phyloP scores from a whole-genome alignment of 2,329 filamentous ascomycete genomes.

The Exophiala sideris region DNA sequence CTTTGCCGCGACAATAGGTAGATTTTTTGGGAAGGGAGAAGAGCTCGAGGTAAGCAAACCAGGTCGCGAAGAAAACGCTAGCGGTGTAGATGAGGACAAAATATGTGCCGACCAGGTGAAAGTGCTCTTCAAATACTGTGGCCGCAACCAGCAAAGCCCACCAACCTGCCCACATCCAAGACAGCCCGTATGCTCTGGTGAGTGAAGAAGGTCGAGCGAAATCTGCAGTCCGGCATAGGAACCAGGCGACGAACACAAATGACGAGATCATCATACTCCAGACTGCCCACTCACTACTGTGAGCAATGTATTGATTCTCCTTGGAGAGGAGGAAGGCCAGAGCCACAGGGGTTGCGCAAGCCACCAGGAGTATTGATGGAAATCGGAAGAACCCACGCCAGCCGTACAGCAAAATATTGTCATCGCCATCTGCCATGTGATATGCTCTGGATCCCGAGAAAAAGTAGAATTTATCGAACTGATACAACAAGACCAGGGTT shows the following conservation, averaged over 20 bases:
- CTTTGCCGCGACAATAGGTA: conserved; percentile 62
- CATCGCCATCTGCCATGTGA: conserved; percentile 57
- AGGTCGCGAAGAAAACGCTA: conserved; percentile 67
- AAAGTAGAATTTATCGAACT: conserved; percentile 80
- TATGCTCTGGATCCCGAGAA: conserved; percentile 66
- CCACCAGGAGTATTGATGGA: conserved; percentile 68
- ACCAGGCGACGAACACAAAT: conserved; percentile 80
- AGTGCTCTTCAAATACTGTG: conserved; percentile 72
- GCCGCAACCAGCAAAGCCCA: conserved; percentile 70
- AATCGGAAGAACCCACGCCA: conserved; percentile 82
- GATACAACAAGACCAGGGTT: conserved; percentile 65
- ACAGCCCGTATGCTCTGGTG: conserved; percentile 72
- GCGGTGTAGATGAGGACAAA: conserved; percentile 76
- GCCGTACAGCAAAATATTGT: conserved; percentile 65
- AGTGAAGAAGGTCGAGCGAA: conserved; percentile 80
- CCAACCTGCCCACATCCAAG: conserved; percentile 77
- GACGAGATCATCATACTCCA: conserved; percentile 83
- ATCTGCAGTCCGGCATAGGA: conserved; percentile 72
- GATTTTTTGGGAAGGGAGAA: conserved; percentile 71
- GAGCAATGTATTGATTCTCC: conserved; percentile 85
- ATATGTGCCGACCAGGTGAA: conserved; percentile 72
- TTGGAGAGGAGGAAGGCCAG: conserved; percentile 74
- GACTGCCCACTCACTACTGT: conserved; percentile 81
- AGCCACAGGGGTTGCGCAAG: conserved; percentile 66
- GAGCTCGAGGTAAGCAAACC: conserved; percentile 75